A percentile compares a stretch with the other conserved stretches of the same genome.
These are phyloP conservation scores for Aspergillus fischeri DNA, from an alignment of 2,329 filamentous ascomycete species.

Conservation along the genomic window DNA sequence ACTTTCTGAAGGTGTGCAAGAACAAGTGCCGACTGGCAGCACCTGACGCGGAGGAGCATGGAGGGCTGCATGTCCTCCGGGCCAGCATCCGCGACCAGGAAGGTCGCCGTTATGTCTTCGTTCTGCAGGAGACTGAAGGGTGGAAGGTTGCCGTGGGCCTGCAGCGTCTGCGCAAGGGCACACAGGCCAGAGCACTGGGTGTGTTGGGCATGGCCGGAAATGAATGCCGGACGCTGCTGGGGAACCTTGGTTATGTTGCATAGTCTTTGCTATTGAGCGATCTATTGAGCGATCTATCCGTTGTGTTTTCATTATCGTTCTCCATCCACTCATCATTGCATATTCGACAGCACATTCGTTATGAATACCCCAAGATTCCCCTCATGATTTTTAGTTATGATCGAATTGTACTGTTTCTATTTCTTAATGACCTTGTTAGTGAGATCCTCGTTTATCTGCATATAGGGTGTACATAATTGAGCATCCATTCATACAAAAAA, in stretches of 20 bases:
- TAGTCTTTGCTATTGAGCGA: neutral
- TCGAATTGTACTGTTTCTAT: neutral
- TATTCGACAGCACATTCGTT: slow-evolving; percentile 1
- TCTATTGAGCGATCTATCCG: neutral
- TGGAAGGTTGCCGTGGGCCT: slow-evolving; percentile 61
- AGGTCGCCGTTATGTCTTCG: slow-evolving; percentile 59
- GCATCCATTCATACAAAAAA: neutral
- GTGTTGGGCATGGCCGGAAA: slow-evolving; percentile 34
- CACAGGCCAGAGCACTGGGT: slow-evolving; percentile 52
- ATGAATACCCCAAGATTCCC: slow-evolving; percentile 3
- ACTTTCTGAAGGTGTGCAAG: slow-evolving; percentile 62
- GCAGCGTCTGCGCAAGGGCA: slow-evolving; percentile 53
- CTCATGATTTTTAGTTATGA: neutral
- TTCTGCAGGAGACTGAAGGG: slow-evolving; percentile 55
- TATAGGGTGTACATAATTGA: neutral
- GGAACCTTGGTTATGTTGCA: slow-evolving; percentile 16
- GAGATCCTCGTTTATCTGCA: neutral
- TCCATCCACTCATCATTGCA: neutral
- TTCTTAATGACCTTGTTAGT: neutral
- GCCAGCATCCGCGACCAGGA: slow-evolving; percentile 57
- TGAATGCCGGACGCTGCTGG: slow-evolving; percentile 17
- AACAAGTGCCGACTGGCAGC: slow-evolving; percentile 55
- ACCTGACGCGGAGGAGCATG: slow-evolving; percentile 34
- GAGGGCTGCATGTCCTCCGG: slow-evolving; percentile 53
- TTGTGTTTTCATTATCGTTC: slow-evolving; percentile 8